Conservation (phyloP, 495 filamentous ascomycete species). For the Podospora conica region DNA sequence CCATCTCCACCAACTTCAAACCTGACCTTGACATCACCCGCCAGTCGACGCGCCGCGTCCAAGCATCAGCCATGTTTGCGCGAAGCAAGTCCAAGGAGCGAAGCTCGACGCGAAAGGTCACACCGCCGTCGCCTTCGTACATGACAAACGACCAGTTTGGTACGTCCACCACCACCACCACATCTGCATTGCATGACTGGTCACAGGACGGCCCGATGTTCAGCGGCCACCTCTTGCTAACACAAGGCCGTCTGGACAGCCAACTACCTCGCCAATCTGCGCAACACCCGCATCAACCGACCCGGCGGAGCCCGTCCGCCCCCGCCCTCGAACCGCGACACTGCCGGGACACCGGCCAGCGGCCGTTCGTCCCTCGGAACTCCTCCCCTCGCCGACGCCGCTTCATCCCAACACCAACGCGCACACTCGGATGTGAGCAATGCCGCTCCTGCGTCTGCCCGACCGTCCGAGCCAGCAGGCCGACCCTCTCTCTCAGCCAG, state of each 20-base stretch:
- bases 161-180: slow-evolving; percentile 41
- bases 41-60: background rate
- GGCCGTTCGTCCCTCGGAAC: slow-evolving; percentile 29
- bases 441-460: background rate
- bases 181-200: slow-evolving; percentile 14
- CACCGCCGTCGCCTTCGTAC: slow-evolving; percentile 68
- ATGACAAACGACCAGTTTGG: slow-evolving; percentile 87
- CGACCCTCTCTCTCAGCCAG: slow-evolving; percentile 32
- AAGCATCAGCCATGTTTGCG: slow-evolving; percentile 25
- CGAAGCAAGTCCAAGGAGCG: slow-evolving; percentile 30
- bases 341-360: slow-evolving; percentile 19
- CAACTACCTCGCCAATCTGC: slow-evolving; percentile 72
- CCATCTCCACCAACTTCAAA: background rate
- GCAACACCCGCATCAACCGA: slow-evolving; percentile 68
- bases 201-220: slow-evolving; percentile 14
- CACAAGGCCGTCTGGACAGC: slow-evolving; percentile 40
- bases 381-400: slow-evolving; percentile 38
- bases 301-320: slow-evolving; percentile 76
- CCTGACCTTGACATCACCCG: background rate
- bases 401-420: slow-evolving; percentile 31
- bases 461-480: slow-evolving; percentile 16
- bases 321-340: slow-evolving; percentile 42
- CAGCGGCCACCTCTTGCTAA: slow-evolving; percentile 20
- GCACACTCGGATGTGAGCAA: slow-evolving; percentile 26
- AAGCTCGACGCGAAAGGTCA: slow-evolving; percentile 49